Evolutionary conservation across 768 basidiomycete genomes (phyloP), one percentile per base, ranked within the genome.

Genomic region (Ephemerocybe angulata): DNA sequence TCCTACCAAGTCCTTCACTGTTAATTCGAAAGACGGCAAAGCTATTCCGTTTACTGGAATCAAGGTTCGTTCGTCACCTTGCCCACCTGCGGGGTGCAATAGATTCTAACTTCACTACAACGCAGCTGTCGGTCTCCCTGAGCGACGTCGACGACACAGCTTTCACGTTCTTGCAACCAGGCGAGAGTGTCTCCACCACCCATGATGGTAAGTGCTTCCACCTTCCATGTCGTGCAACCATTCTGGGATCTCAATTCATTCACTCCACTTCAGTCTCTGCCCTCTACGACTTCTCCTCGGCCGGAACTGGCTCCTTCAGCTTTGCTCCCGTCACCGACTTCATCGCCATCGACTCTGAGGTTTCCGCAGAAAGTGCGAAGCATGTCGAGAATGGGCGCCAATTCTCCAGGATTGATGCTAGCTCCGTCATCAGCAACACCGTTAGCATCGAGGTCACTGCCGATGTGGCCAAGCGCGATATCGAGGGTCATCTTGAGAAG

Each of bases 1-100:
- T n/a, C 74, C 76, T 4, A 76, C 76, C 30, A 72, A 68, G 60
- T 76, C 75, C 1, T 78, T 79, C 63, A 64, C 60, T 7, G 70
- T 78, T 17, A 35, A 8, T 56, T 74, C 67, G 41, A 75, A 74
- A 61, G 70, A 73, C 58, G 75, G 70, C 22, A 49, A 62, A 19
- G 62, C 60, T 2, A 75, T 76, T 31, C 49, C 66, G 13, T 79
- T 79, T 67, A 76, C 68, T 13, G 78, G 78, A 22, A 59, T 76
- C 55, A 75, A 76, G 70, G 74, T 78, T 43, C 47, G 55, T 51
- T 12, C 42, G 42, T 12, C 41, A 17, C n/a, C n/a, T 28, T 42
- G 22, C 27, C 19, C 27, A 3, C 37, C 27, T 47, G 22, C 3
- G 52, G 29, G 42, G n/a, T 13, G 33, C 33, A 35, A 31, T 28